A percentile compares a stretch with the other conserved stretches of the same genome.
Evolutionary conservation across 768 basidiomycete species (phyloP).

Genomic region (Pleurotus tuoliensis): DNA sequence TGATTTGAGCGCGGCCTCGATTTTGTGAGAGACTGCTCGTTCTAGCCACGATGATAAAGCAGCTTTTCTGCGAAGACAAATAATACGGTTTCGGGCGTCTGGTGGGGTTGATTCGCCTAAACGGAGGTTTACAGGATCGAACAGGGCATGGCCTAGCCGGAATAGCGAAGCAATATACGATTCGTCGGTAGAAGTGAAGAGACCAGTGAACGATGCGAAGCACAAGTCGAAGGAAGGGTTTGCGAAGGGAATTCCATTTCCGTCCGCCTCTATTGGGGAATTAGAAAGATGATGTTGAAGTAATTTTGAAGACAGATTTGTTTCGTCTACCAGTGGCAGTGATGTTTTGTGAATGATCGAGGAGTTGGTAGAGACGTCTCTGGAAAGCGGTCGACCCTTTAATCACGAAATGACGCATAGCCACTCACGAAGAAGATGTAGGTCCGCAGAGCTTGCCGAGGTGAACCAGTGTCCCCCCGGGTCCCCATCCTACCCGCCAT

Average conservation of each 20-base stretch:
- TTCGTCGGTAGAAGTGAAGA: conserved; percentile 69
- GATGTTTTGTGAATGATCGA: conserved; percentile 53
- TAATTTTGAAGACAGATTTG: conserved; percentile 51
- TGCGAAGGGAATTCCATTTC: conserved; percentile 66
- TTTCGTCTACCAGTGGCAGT: conserved; percentile 35
- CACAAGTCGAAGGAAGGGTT: conserved; percentile 57
- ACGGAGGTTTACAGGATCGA: conserved; percentile 75
- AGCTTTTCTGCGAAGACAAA: conserved; percentile 66
- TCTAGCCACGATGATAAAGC: conserved; percentile 86
- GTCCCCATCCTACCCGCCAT: conserved; percentile 90
- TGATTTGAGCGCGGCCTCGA: conserved; percentile 69
- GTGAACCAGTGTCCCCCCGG: conserved; percentile 71
- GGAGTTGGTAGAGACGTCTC: conserved; percentile 45
- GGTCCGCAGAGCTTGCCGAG: conserved; percentile 71
- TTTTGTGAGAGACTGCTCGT: conserved; percentile 58
- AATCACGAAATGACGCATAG: neutral
- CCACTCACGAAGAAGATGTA: conserved; percentile 47
- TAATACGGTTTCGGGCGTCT: conserved; percentile 60
- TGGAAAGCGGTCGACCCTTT: conserved; percentile 25
- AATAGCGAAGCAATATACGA: conserved; percentile 79
- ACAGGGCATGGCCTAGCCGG: conserved; percentile 84
- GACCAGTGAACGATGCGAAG: conserved; percentile 72
- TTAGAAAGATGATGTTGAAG: conserved; percentile 75
- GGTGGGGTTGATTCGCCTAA: conserved; percentile 51
- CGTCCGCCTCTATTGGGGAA: conserved; percentile 68